Evolutionary conservation across 208 protist genomes (phyloP).

Genomic region (Leishmania arabica): DNA sequence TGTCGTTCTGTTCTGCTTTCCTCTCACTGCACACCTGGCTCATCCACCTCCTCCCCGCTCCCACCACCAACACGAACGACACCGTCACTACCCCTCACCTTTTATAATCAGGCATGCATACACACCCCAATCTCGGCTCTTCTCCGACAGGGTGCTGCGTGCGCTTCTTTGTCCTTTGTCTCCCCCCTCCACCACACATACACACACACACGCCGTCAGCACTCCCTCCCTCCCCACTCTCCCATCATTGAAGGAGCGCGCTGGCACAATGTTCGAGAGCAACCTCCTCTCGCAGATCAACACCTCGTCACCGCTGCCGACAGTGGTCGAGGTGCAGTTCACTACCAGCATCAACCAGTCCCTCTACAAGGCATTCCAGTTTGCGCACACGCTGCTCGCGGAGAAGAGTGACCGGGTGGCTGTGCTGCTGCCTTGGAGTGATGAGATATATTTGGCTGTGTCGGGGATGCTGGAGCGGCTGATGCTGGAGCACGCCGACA

Average conservation of each 20-base stretch:
- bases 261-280: conserved; percentile 64
- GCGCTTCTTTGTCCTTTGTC: background rate
- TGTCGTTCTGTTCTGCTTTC: background rate
- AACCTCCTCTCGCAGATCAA: conserved; percentile 82
- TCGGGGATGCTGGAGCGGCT: conserved; percentile 56
- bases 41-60: background rate
- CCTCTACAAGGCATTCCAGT: conserved; percentile 61
- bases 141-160: background rate
- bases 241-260: background rate
- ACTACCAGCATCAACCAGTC: conserved; percentile 56
- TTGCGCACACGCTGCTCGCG: conserved; percentile 58
- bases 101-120: background rate
- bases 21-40: background rate
- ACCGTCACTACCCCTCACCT: background rate
- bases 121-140: background rate
- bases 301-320: conserved; percentile 65
- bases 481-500: conserved; percentile 64
- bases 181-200: background rate
- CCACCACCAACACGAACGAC: background rate
- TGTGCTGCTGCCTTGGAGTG: conserved; percentile 48
- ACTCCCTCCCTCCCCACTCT: background rate
- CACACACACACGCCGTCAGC: background rate
- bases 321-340: conserved; percentile 73
- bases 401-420: conserved; percentile 50
- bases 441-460: conserved; percentile 63